Percentiles rank a stretch among this genome's conserved stretches.
phyloP scores from a whole-genome alignment of 768 basidiomycete species.

The Kwoniella europaea region DNA sequence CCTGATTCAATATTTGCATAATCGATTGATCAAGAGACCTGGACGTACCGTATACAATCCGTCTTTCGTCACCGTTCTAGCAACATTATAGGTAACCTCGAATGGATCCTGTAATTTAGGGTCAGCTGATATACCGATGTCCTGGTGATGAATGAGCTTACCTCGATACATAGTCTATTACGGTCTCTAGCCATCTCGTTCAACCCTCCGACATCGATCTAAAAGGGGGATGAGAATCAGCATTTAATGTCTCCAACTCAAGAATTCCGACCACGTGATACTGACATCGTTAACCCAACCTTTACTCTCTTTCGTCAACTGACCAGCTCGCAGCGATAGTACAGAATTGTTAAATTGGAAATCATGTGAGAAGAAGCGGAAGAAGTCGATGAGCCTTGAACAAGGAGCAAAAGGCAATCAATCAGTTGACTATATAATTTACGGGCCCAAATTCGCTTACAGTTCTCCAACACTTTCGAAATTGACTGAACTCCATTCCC shows the following conservation, averaged over 20 bases:
- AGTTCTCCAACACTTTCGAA: slow-evolving; percentile 89
- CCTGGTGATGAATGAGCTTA: slow-evolving; percentile 55
- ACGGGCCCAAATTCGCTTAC: slow-evolving; percentile 62
- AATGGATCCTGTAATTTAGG: slow-evolving; percentile 78
- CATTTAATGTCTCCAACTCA: background rate
- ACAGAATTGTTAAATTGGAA: slow-evolving; percentile 91
- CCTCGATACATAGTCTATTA: slow-evolving; percentile 95
- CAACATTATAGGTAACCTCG: slow-evolving; percentile 93
- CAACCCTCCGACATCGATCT: slow-evolving; percentile 59
- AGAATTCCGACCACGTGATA: slow-evolving; percentile 11
- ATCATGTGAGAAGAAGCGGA: slow-evolving; percentile 92
- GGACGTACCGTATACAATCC: slow-evolving; percentile 83
- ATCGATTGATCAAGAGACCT: background rate
- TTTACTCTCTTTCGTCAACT: slow-evolving; percentile 86
- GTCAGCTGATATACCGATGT: background rate
- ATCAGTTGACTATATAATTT: background rate
- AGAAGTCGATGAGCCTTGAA: slow-evolving; percentile 90
- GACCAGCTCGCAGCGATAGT: slow-evolving; percentile 84
- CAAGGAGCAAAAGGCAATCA: background rate
- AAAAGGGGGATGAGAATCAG: slow-evolving; percentile 7
- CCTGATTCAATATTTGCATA: background rate
- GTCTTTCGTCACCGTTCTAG: slow-evolving; percentile 93
- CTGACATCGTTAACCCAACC: slow-evolving; percentile 93
- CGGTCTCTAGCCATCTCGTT: slow-evolving; percentile 70
- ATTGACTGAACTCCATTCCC: slow-evolving; percentile 93